These are phyloP conservation scores for Hortiboletus campestris DNA, from an alignment of 768 basidiomycete genomes.

Conservation along the genomic window DNA sequence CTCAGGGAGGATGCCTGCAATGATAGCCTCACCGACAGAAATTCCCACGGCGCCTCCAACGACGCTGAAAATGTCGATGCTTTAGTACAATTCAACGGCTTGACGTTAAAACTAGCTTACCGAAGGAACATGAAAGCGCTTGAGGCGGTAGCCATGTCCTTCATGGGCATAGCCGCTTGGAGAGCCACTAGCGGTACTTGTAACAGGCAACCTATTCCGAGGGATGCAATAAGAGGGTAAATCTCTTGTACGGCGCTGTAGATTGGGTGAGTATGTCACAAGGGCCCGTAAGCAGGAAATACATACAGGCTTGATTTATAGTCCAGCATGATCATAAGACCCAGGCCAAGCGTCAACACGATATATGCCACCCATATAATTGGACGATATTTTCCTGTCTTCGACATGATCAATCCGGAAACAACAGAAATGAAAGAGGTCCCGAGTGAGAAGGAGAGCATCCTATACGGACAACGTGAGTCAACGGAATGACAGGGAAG, in stretches of 20 bases:
- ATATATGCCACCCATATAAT: constrained; percentile 63
- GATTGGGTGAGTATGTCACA: constrained; percentile 4
- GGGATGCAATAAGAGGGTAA: constrained; percentile 62
- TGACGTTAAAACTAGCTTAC: constrained; percentile 28
- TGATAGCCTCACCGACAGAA: constrained; percentile 70
- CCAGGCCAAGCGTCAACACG: constrained; percentile 60
- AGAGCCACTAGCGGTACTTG: constrained; percentile 67
- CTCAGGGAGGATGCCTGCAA: constrained; percentile 47
- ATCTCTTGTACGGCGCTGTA: constrained; percentile 60
- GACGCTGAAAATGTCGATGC: constrained; percentile 38
- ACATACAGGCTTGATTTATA: constrained; percentile 43
- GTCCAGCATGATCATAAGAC: constrained; percentile 72
- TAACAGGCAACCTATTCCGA: constrained; percentile 67
- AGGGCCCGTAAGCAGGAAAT: neutral
- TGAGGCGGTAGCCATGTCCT: constrained; percentile 84
- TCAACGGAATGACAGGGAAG: neutral
- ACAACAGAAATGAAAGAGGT: constrained; percentile 50
- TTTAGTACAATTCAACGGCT: neutral
- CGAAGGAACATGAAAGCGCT: constrained; percentile 68
- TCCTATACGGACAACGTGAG: constrained; percentile 39
- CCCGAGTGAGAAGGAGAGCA: constrained; percentile 73
- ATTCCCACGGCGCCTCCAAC: constrained; percentile 79
- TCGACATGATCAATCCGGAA: constrained; percentile 57
- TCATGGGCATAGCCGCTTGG: constrained; percentile 85
- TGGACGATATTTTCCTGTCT: constrained; percentile 55